A percentile compares a stretch with the other conserved stretches of the same genome.
phyloP scores from a whole-genome alignment of 2,329 filamentous ascomycete genomes.

The Stachybotrys chlorohalonatus region DNA sequence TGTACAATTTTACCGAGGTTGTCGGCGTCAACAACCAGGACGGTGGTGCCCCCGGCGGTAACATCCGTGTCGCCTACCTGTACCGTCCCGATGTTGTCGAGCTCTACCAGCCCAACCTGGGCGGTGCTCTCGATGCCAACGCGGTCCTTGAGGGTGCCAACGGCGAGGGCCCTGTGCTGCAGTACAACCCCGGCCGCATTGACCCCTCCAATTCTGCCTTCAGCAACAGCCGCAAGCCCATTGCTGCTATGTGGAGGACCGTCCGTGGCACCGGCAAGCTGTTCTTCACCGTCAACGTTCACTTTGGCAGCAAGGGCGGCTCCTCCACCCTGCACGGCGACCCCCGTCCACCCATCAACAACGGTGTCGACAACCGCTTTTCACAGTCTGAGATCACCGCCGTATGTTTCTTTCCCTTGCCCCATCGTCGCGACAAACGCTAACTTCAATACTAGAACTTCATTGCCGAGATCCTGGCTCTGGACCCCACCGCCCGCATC shows the following conservation, averaged over 20 bases:
- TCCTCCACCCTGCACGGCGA: conserved; percentile 57
- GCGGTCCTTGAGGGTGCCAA: conserved; percentile 40
- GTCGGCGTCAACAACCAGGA: conserved; percentile 50
- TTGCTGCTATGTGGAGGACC: conserved; percentile 57
- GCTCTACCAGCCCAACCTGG: conserved; percentile 50
- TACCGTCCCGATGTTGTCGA: conserved; percentile 53
- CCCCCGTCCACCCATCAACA: conserved; percentile 56
- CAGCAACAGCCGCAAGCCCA: conserved; percentile 54
- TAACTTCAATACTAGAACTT: conserved; percentile 30
- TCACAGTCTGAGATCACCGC: conserved; percentile 51
- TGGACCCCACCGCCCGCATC: conserved; percentile 47
- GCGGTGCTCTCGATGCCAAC: conserved; percentile 43
- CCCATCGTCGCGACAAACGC: background rate
- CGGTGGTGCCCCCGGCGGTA: conserved; percentile 59
- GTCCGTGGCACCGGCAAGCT: conserved; percentile 37
- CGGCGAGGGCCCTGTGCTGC: conserved; percentile 39
- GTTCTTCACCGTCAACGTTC: conserved; percentile 66
- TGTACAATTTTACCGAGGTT: conserved; percentile 53
- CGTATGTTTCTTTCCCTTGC: conserved; percentile 23
- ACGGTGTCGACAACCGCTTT: conserved; percentile 46
- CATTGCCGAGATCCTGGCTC: conserved; percentile 44
- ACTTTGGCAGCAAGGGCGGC: conserved; percentile 59
- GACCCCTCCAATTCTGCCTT: conserved; percentile 53
- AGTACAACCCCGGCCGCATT: conserved; percentile 61
- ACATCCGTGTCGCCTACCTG: conserved; percentile 63